Evolutionary conservation across 176 grass and related monocot species (phyloP).

Genomic region (Raddia guianensis): DNA sequence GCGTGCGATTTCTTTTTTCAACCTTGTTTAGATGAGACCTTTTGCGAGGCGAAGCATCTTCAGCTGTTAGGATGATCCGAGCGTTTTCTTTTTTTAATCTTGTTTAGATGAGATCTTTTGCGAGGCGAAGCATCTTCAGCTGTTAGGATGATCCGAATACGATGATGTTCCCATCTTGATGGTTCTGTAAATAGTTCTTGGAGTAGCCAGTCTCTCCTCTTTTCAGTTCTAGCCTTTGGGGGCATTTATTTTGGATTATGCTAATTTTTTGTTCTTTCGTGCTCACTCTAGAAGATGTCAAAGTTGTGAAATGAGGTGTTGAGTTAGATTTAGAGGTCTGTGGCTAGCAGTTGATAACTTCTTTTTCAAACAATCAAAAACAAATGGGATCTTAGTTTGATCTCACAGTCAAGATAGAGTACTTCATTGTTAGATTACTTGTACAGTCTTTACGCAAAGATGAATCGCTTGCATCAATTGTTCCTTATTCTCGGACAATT

Average conservation of each 20-base stretch:
- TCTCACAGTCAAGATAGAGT: neutral
- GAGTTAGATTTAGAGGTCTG: neutral
- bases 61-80: neutral
- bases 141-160: neutral
- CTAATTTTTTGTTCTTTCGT: neutral
- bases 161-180: neutral
- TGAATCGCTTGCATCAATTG: neutral
- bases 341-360: no score
- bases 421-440: neutral
- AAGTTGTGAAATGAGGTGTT: neutral
- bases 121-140: neutral
- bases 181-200: conserved; percentile 20
- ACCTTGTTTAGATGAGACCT: neutral
- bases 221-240: neutral
- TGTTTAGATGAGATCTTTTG: neutral
- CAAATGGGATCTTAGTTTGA: neutral
- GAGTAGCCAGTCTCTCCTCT: neutral
- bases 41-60: neutral
- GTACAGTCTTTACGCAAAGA: neutral
- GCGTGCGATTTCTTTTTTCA: conserved; percentile 1
- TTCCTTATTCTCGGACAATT: neutral
- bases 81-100: neutral
- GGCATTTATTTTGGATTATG: neutral
- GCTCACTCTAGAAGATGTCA: neutral
- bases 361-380: neutral